phyloP scores from a whole-genome alignment of 306 rosid species.

The Quercus parvula region DNA sequence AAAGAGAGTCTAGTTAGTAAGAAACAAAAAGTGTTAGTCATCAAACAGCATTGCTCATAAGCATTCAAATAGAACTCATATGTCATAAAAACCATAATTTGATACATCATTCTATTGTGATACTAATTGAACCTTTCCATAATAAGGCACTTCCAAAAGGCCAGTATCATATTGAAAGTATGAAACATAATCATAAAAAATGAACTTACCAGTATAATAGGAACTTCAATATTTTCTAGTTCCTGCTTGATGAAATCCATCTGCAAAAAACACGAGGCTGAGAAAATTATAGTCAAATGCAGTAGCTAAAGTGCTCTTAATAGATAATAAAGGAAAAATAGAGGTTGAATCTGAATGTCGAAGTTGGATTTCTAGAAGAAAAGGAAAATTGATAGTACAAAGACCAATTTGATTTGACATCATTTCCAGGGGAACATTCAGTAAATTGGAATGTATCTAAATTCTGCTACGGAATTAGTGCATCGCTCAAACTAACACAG shows the following conservation, averaged over 20 bases:
- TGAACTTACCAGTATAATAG: conserved; percentile 67
- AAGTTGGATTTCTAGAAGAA: neutral
- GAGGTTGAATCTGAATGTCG: neutral
- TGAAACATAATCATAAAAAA: conserved; percentile 7
- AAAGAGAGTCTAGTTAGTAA: too few species aligned
- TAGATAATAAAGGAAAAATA: neutral
- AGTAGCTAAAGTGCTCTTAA: neutral
- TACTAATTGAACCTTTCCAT: neutral
- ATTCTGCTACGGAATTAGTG: neutral
- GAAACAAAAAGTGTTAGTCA: neutral
- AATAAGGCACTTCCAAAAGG: neutral
- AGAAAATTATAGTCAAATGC: conserved; percentile 15
- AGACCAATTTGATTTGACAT: neutral
- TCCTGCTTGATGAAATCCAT: conserved; percentile 72
- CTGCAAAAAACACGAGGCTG: conserved; percentile 38
- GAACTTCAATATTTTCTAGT: conserved; percentile 54
- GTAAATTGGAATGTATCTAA: neutral
- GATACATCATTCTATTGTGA: neutral
- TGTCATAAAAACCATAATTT: neutral
- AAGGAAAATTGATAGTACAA: neutral
- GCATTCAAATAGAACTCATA: neutral
- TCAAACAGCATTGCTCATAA: neutral
- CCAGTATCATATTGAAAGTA: conserved; percentile 13
- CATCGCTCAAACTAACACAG: neutral
- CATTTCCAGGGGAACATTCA: neutral